Conservation (phyloP, 75 land plant genomes). For the Isoetes taiwanensis region DNA sequence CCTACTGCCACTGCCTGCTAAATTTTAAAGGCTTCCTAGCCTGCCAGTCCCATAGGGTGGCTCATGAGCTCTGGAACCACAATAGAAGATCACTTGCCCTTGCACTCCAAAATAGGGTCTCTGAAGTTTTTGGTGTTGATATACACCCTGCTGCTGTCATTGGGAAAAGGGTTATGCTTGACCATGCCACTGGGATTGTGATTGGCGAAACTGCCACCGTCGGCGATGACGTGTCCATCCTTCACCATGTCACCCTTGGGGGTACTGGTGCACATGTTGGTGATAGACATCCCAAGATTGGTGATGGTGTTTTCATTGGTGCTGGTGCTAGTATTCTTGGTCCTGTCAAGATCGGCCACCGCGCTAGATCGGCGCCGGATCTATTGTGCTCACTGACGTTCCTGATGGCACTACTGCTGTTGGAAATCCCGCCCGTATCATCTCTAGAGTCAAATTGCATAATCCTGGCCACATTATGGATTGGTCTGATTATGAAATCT, state of each 20-base stretch:
- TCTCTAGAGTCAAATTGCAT: constrained; percentile 56
- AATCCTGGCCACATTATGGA: constrained; percentile 44
- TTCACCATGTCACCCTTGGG: constrained; percentile 66
- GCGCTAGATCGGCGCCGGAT: constrained; percentile 74
- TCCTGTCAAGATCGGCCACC: constrained; percentile 44
- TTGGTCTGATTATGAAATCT: constrained; percentile 53
- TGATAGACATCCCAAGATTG: constrained; percentile 73
- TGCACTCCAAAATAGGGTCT: constrained; percentile 39
- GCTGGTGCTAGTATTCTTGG: constrained; percentile 64
- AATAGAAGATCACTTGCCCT: constrained; percentile 38
- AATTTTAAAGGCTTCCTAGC: constrained; percentile 65
- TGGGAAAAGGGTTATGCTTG: constrained; percentile 52
- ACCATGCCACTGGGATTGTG: constrained; percentile 78
- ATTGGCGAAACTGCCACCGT: constrained; percentile 74
- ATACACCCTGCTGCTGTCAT: constrained; percentile 71
- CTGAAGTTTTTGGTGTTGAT: constrained; percentile 70
- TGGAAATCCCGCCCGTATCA: constrained; percentile 56
- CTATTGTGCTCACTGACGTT: constrained; percentile 59
- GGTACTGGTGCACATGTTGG: constrained; percentile 51
- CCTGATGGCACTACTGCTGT: constrained; percentile 57
- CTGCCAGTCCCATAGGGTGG: constrained; percentile 40
- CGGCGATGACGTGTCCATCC: constrained; percentile 60
- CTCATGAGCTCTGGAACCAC: constrained; percentile 55
- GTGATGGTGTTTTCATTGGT: constrained; percentile 59
- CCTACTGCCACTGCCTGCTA: constrained; percentile 48